A percentile compares a stretch with the other conserved stretches of the same genome.
Evolutionary conservation across 495 filamentous ascomycete species (phyloP).

Genomic region (Lasiosphaeria miniovina): DNA sequence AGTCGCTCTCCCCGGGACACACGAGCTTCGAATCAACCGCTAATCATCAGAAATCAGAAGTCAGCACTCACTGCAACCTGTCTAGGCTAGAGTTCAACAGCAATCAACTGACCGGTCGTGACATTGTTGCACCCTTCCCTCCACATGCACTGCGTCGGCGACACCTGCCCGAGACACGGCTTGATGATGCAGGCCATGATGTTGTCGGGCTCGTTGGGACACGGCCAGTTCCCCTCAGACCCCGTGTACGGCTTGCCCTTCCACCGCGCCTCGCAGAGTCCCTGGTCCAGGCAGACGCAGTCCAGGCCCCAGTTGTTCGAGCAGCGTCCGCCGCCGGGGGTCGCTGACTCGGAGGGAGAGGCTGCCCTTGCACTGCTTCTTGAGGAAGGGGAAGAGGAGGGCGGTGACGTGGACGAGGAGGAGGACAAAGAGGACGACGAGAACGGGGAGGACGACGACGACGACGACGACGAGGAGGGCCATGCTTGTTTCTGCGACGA

Average conservation of each 20-base stretch:
- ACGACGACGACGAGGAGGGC: background rate
- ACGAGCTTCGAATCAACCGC: constrained; percentile 2
- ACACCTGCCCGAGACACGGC: constrained; percentile 12
- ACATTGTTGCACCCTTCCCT: constrained; percentile 9
- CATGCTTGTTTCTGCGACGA: background rate
- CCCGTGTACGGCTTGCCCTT: constrained; percentile 18
- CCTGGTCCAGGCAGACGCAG: constrained; percentile 21
- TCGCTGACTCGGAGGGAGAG: background rate
- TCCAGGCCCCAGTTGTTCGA: constrained; percentile 17
- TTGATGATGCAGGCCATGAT: constrained; percentile 21
- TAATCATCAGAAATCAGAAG: background rate
- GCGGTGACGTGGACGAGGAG: background rate
- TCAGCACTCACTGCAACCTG: background rate
- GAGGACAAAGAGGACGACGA: too few species aligned
- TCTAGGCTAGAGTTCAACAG: background rate
- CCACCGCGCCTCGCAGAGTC: constrained; percentile 15
- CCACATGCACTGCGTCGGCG: constrained; percentile 16
- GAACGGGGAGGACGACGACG: too few species aligned
- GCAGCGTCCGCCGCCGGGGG: constrained; percentile 14
- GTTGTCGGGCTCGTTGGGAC: constrained; percentile 13
- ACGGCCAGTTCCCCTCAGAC: constrained; percentile 14
- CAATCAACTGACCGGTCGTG: background rate
- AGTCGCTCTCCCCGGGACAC: constrained; percentile 15
- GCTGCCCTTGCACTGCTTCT: too few species aligned
- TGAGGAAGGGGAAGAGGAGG: background rate